These are phyloP conservation scores for Astraeus odoratus DNA, from an alignment of 768 basidiomycete species.

Conservation along the genomic window DNA sequence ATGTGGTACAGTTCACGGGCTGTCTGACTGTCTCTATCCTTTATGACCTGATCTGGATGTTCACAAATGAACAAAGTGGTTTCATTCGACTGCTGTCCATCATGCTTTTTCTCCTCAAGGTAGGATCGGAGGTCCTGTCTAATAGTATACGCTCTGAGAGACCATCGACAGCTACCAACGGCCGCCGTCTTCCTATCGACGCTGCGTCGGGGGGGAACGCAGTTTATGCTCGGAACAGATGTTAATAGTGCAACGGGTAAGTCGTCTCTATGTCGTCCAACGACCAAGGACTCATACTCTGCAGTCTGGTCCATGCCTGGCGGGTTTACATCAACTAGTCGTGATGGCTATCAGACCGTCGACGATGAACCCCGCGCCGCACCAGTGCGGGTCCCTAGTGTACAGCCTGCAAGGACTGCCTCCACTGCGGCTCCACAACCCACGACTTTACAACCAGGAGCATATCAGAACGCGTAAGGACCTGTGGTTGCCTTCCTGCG, in stretches of 20 bases:
- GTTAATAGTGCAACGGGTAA: slow-evolving; percentile 51
- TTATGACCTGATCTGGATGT: slow-evolving; percentile 69
- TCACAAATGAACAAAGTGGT: slow-evolving; percentile 45
- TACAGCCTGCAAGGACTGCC: slow-evolving; percentile 12
- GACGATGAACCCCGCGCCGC: slow-evolving; percentile 35
- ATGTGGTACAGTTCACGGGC: slow-evolving; percentile 48
- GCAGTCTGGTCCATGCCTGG: slow-evolving; percentile 78
- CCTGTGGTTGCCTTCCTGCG: neutral
- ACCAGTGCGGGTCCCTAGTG: slow-evolving; percentile 10
- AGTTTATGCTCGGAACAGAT: slow-evolving; percentile 46
- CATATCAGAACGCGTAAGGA: slow-evolving; percentile 19
- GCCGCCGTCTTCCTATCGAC: slow-evolving; percentile 43
- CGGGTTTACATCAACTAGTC: slow-evolving; percentile 47
- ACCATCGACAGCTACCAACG: slow-evolving; percentile 44
- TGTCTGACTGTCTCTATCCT: slow-evolving; percentile 54
- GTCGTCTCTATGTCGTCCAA: slow-evolving; percentile 1
- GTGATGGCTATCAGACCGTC: slow-evolving; percentile 58
- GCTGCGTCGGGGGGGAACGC: slow-evolving; percentile 52
- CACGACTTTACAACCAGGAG: slow-evolving; percentile 14
- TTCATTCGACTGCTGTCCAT: slow-evolving; percentile 51
- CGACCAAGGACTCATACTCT: neutral
- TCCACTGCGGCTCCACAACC: slow-evolving; percentile 11
- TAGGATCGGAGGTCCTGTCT: slow-evolving; percentile 7
- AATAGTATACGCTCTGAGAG: neutral
- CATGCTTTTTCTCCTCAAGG: slow-evolving; percentile 55